A percentile compares a stretch with the other conserved stretches of the same genome.
These are phyloP conservation scores for Seiridium cupressi DNA, from an alignment of 2,329 filamentous ascomycete genomes.

Conservation along the genomic window DNA sequence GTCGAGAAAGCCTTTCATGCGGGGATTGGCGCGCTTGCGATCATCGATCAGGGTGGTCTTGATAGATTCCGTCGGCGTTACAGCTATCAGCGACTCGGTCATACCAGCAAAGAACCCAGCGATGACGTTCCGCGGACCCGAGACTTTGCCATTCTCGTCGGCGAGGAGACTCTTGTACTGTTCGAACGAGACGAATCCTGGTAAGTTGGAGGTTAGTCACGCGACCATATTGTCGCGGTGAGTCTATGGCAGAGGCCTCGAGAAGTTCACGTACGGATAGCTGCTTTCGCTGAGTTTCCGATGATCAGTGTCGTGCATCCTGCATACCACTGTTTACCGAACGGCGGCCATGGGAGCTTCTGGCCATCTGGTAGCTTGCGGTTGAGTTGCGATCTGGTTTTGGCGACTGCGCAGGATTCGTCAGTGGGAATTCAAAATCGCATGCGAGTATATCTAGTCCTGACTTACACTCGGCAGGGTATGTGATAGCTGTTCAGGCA, in stretches of 20 bases:
- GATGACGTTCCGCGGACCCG: constrained; percentile 85
- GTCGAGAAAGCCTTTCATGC: constrained; percentile 89
- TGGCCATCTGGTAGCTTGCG: constrained; percentile 73
- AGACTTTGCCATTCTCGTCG: constrained; percentile 83
- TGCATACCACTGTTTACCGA: constrained; percentile 94
- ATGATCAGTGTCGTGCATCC: constrained; percentile 96
- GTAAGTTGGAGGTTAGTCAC: neutral
- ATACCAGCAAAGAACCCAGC: constrained; percentile 93
- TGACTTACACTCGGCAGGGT: constrained; percentile 70
- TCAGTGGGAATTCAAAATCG: neutral
- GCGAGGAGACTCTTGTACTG: constrained; percentile 82
- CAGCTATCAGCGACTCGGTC: constrained; percentile 88
- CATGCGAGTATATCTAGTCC: neutral
- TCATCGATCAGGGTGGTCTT: constrained; percentile 99
- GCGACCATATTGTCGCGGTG: neutral
- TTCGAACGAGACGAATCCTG: constrained; percentile 93
- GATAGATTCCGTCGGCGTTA: constrained; percentile 96
- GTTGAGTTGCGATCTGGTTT: constrained; percentile 93
- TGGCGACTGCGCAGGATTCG: constrained; percentile 64
- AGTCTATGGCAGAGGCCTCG: neutral
- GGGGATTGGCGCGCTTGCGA: constrained; percentile 79
- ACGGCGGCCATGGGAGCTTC: constrained; percentile 93
- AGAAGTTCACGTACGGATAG: constrained; percentile 66
- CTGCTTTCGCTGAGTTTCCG: constrained; percentile 94
- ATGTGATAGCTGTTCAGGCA: constrained; percentile 64